Evolutionary conservation across 2,329 filamentous ascomycete genomes (phyloP), one percentile per base, ranked within the genome.

Genomic region (Pseudogymnoascus sp.): DNA sequence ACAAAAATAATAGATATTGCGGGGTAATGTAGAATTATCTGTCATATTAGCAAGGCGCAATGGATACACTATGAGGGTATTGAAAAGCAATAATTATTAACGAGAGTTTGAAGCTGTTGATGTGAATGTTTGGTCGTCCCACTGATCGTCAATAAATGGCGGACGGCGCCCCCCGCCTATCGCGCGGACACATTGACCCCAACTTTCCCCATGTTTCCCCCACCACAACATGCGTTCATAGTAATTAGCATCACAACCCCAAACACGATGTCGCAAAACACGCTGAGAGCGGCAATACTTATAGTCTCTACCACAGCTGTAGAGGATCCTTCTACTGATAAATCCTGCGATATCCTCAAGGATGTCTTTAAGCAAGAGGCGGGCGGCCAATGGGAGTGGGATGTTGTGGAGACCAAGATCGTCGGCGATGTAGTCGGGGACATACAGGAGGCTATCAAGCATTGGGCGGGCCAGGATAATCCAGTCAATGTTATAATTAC

Each of bases 251-350:
- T 14, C 50, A 56, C 50, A 56, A 56, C 50, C 28, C 40, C 14
- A 34, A 34, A n/a, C 4, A 59, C 25, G 44, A 81, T 80, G 78
- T 72, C 75, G 21, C 72, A 72, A 40, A 64, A 69, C 53, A 70
- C 79, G 63, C 79, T 97, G 11, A 89, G 80, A 72, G 89, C 87
- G 36, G 90, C 89, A 6, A 87, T 99, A 59, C 81, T 99, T 62
- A 83, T 97, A 68, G 83, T 99, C 40, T 97, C 95, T 1, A 96
- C 96, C 60, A 99, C 95, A 5, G 95, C 93, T 5, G 86, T 88
- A 7, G 82, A 85, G 69, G 89, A 96, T 74, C 84, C 91, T 0
- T 86, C 89, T 3, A 87, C 90, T 1, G 95, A 99, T 76, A 85
- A 85, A 66, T 88, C 90, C 7, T 85, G 85, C 5, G 79, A 81